A percentile compares a stretch with the other conserved stretches of the same genome.
phyloP scores from a whole-genome alignment of 164 flowering plant genomes.

The Vitis riparia region DNA sequence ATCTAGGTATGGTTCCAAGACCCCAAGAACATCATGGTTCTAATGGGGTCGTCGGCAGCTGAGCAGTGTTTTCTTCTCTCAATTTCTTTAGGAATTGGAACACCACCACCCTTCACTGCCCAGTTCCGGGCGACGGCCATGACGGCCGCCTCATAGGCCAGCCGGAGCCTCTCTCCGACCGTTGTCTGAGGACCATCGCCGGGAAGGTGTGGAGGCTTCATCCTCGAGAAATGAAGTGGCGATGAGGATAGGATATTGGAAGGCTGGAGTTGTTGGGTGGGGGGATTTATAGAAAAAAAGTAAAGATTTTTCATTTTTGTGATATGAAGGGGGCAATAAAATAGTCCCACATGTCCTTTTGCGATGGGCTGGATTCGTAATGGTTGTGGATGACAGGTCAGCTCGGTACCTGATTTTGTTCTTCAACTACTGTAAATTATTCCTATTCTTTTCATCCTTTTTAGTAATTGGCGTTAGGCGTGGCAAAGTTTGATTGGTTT shows the following conservation, averaged over 20 bases:
- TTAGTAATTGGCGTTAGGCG: too few species aligned
- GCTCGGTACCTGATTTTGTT: background rate
- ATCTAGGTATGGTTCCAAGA: slow-evolving; percentile 65
- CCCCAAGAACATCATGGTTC: slow-evolving; percentile 71
- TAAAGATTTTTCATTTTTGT: background rate
- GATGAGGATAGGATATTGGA: slow-evolving; percentile 16
- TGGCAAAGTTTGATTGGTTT: too few species aligned
- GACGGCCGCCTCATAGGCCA: slow-evolving; percentile 23
- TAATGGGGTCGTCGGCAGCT: slow-evolving; percentile 55
- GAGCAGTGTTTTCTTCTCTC: slow-evolving; percentile 30
- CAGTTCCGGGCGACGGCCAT: slow-evolving; percentile 6
- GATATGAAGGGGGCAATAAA: slow-evolving; percentile 2
- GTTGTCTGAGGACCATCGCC: slow-evolving; percentile 24
- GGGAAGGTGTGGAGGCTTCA: slow-evolving; percentile 38
- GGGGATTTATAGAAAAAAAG: slow-evolving; percentile 23
- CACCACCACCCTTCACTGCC: background rate
- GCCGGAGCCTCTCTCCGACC: slow-evolving; percentile 36
- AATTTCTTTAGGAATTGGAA: slow-evolving; percentile 15
- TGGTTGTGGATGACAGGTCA: slow-evolving; percentile 17
- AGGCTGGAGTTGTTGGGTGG: background rate
- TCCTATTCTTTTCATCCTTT: too few species aligned
- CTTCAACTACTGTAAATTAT: too few species aligned
- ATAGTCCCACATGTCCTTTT: slow-evolving; percentile 12
- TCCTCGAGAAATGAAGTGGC: slow-evolving; percentile 1
- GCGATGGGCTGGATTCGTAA: slow-evolving; percentile 21